phyloP scores from a whole-genome alignment of 2,329 filamentous ascomycete genomes.

The Thielaviopsis ethacetica region DNA sequence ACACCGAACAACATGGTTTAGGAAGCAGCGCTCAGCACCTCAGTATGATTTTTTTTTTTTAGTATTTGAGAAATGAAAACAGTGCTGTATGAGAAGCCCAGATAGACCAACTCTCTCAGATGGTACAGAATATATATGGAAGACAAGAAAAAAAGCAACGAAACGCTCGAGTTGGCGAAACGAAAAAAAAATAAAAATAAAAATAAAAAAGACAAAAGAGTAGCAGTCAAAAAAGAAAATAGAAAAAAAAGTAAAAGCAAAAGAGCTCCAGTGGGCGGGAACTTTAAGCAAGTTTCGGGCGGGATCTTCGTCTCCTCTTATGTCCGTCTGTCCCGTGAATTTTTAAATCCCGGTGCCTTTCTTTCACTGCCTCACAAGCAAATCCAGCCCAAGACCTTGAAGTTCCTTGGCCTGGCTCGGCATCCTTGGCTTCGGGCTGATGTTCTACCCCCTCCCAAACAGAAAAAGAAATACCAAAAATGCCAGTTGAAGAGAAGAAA shows the following conservation, averaged over 20 bases:
- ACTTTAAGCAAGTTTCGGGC: neutral
- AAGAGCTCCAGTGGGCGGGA: neutral
- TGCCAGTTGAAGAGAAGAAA: neutral
- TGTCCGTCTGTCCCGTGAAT: neutral
- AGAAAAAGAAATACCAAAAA: no score
- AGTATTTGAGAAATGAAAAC: no score
- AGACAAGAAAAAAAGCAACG: neutral
- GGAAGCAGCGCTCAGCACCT: neutral
- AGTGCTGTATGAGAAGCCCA: neutral
- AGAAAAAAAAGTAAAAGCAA: neutral
- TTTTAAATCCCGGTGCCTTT: neutral
- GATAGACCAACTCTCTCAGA: neutral
- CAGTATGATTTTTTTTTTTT: neutral
- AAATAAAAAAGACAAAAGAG: no score
- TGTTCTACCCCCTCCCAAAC: no score
- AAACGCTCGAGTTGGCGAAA: neutral
- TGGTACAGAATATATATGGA: neutral
- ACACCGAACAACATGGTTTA: conserved; percentile 5
- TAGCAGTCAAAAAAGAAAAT: no score
- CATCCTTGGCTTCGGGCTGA: neutral
- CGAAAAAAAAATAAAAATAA: neutral
- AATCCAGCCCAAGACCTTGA: neutral
- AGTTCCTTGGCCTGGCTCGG: neutral
- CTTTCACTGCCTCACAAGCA: neutral
- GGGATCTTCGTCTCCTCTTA: neutral